Evolutionary conservation across 352 stramenopile genomes (phyloP).

Genomic region (Phytopythium chamaehyphon): DNA sequence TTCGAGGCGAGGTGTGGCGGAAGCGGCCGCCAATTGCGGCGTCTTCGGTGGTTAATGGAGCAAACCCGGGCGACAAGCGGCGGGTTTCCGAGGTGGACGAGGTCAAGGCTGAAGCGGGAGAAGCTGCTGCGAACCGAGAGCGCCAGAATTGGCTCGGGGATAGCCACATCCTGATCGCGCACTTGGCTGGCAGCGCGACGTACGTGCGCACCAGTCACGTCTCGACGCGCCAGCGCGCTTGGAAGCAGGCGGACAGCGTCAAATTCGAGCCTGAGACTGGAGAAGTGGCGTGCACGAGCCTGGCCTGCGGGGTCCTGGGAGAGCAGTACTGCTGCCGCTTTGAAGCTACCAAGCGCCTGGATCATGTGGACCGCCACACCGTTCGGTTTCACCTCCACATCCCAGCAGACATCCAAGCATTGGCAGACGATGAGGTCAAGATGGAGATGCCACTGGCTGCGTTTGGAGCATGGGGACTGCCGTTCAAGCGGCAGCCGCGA

Average conservation of each 20-base stretch:
- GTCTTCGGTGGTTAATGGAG: background rate
- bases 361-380: constrained; percentile 37
- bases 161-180: constrained; percentile 23
- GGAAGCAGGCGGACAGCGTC: background rate
- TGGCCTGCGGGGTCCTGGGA: no score
- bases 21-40: constrained; percentile 9
- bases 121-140: background rate
- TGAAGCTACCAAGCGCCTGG: constrained; percentile 26
- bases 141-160: background rate
- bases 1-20: constrained; percentile 37
- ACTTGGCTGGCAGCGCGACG: constrained; percentile 28
- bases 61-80: constrained; percentile 17
- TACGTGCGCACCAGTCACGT: constrained; percentile 5
- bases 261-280: constrained; percentile 1
- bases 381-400: constrained; percentile 44
- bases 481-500: background rate
- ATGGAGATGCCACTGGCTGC: background rate
- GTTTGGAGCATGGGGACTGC: constrained; percentile 1
- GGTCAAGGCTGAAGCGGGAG: background rate
- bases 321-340: constrained; percentile 46
- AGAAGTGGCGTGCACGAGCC: background rate
- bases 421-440: background rate
- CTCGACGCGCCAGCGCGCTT: background rate
- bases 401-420: constrained; percentile 12
- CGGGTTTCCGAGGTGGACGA: constrained; percentile 8